Evolutionary conservation across 371 early-diverging fungal genomes (phyloP).

Genomic region (Lichtheimia ramosa): DNA sequence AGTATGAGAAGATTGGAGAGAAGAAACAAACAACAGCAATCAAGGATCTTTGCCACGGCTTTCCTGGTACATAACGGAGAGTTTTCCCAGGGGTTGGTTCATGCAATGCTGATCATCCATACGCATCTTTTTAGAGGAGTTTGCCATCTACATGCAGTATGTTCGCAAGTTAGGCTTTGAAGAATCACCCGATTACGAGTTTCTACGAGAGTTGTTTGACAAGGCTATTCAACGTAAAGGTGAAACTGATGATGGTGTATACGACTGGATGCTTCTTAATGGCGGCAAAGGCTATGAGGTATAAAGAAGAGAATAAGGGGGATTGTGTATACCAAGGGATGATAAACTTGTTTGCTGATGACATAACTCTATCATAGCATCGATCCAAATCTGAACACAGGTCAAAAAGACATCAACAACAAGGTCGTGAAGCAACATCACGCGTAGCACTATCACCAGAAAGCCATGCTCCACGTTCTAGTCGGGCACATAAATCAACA

Average conservation of each 20-base stretch:
- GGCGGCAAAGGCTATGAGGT: conserved; percentile 69
- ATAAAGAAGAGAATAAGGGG: not conserved
- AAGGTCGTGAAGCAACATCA: conserved; percentile 11
- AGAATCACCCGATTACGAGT: conserved; percentile 95
- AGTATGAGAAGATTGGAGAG: conserved; percentile 93
- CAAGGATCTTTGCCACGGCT: conserved; percentile 79
- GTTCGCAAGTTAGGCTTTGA: conserved; percentile 92
- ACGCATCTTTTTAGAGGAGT: conserved; percentile 64
- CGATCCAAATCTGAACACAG: not conserved
- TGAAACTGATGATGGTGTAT: conserved; percentile 84
- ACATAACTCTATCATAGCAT: not conserved
- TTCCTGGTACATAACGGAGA: conserved; percentile 55
- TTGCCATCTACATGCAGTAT: conserved; percentile 89
- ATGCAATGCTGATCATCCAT: conserved; percentile 2
- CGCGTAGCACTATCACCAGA: conserved; percentile 5
- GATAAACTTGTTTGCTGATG: not conserved
- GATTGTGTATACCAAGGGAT: not conserved
- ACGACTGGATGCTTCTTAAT: conserved; percentile 89
- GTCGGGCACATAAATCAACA: conserved; percentile 4
- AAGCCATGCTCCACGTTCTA: conserved; percentile 11
- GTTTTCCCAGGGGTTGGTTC: conserved; percentile 4
- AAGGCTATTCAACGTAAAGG: conserved; percentile 71
- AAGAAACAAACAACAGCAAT: conserved; percentile 83
- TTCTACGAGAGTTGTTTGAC: conserved; percentile 83
- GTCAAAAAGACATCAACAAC: conserved; percentile 4